Conservation (phyloP, 2,329 filamentous ascomycete species). For the Ophiostoma pallidulum region DNA sequence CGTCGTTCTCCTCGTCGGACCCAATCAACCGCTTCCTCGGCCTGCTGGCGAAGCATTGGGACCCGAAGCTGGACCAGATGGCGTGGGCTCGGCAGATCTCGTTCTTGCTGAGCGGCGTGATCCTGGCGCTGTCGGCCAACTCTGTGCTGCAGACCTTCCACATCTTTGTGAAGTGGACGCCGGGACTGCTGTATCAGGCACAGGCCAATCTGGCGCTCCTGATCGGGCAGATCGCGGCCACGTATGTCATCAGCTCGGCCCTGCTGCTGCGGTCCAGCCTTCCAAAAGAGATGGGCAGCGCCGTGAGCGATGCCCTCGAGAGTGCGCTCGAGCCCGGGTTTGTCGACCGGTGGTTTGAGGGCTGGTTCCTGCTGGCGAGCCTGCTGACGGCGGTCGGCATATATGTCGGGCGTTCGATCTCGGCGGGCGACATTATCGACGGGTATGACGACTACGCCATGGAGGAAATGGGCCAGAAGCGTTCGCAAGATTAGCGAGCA, state of each 20-base stretch:
- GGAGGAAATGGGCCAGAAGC: conserved; percentile 65
- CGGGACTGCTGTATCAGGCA: conserved; percentile 60
- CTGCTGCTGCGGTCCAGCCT: conserved; percentile 70
- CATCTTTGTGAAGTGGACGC: conserved; percentile 67
- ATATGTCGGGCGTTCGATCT: conserved; percentile 58
- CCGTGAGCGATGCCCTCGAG: conserved; percentile 67
- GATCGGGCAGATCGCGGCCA: conserved; percentile 71
- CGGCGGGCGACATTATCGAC: conserved; percentile 24
- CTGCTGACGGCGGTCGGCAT: conserved; percentile 59
- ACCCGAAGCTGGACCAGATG: conserved; percentile 69
- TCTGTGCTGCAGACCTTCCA: conserved; percentile 78
- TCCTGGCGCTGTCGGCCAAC: conserved; percentile 72
- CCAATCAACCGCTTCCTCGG: conserved; percentile 78
- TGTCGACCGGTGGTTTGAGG: conserved; percentile 79
- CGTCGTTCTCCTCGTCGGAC: conserved; percentile 59
- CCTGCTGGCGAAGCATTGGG: conserved; percentile 72
- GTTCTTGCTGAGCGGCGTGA: conserved; percentile 73
- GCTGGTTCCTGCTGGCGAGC: conserved; percentile 68
- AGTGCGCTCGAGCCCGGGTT: conserved; percentile 64
- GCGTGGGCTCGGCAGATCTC: conserved; percentile 81
- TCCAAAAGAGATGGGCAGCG: conserved; percentile 65
- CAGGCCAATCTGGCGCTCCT: conserved; percentile 72
- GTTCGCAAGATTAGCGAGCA: conserved; percentile 47
- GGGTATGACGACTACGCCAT: conserved; percentile 50
- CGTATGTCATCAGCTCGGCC: conserved; percentile 75